Base-by-base conservation (phyloP, 1,284 basidiomycete genomes). In the Tilletia indica region DNA sequence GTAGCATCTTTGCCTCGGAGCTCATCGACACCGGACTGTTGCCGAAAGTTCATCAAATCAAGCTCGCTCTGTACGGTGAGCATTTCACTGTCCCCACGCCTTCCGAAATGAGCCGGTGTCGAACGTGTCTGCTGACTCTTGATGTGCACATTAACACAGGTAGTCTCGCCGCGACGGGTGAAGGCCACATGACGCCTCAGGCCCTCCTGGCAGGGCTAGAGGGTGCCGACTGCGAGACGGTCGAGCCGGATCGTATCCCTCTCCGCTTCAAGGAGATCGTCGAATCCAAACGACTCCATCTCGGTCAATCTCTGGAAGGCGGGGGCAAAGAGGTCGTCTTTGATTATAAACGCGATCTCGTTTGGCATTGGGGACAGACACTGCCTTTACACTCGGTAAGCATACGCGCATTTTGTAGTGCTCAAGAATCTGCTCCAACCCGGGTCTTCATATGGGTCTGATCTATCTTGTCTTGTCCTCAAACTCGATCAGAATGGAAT, bases 161-260 rank as follows among this genome's bases (percentile, higher is more conserved):
- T 4, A 86, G 85, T 16, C 81, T 89, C 1, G 87, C 87, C 6
- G 85, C 87, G 9, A 84, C 85, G 87, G 94, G 94, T 34, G 93
- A 93, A 87, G 94, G 93, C 0, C 95, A 97, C 85, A 93, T 95
- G 86, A 97, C 94, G 0, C 94, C 94, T 0, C 92, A 96, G 85
- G 94, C 94, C 2, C 90, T 97, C 75, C 88, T 97, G 54, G 89
- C 96, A 34, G 94, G 94, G 11, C 87, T 97, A 38, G 93, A 96
- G 88, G 93, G 91, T 86, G 82, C 79, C 71, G 82, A 86, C 51
- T 80, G 77, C 47, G 82, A 94, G 85, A 93, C 92, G 0, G 91
- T 94, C 72, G 92, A 94, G 78, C 91, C 92, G 3, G 90, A 90
- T 4, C 91, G 90, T 6, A 92, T 85, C 74, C 73, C 78, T 0